Base-by-base conservation (phyloP, 805 yeast species). In the Spathaspora sp. region DNA sequence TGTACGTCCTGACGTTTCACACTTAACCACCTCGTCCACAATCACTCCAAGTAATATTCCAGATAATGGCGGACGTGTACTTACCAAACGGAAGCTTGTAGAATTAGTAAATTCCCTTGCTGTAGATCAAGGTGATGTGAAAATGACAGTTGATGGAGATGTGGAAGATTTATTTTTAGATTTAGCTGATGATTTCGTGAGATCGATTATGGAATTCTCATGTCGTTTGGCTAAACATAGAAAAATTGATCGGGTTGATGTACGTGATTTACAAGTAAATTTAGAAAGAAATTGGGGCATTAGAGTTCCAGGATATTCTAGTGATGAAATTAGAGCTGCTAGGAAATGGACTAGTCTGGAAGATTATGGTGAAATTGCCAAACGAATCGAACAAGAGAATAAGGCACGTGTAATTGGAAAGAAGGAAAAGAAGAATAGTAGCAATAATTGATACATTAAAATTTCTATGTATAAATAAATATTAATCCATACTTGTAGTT, bases 171-270 rank as follows among this genome's bases (percentile, higher is more conserved):
- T 94, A 43, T 71, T 94, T 31, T 74, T 94, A 42, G 99, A 94
- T 67, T 73, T 94, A 47, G 97, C 99, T 0, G 99, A 94, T 68
- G 98, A 94, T 64, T 94, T 94, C 64, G 94, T 94, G 12, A 80
- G 89, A 5, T 84, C 87, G 46, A 96, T 96, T 2, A 89, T 97
- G 0, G 78, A 89, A 4, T 94, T 94, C 72, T 96, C 97, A 0
- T 92, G 98, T 64, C 81, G 94, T 49, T 76, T 94, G 56, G 98
- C 99, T 23, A 94, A 94, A 67, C 97, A 93, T 64, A 80, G 99
- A 58, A 91, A 89, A 63, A 81, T 89, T 9, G 97, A 93, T 54
- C 80, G 85, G 35, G 73, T 94, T 29, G 98, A 93, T 59, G 89
- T 87, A 14, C 83, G 85, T 60, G 99, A 94, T 66, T 81, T 94